phyloP scores from a whole-genome alignment of 148 eudicot genomes.

The Camellia lanceoleosa region DNA sequence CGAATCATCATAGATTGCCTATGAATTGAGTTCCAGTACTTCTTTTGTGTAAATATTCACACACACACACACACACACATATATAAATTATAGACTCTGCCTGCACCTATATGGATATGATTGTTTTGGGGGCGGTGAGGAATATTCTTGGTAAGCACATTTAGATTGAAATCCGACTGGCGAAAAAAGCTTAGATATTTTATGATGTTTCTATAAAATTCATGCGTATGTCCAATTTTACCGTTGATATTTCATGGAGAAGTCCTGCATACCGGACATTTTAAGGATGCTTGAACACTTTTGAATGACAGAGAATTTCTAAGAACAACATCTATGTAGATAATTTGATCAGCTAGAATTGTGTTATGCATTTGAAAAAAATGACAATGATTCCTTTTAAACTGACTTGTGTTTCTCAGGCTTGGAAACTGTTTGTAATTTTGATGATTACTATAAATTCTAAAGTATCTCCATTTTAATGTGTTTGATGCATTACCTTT shows the following conservation, averaged over 20 bases:
- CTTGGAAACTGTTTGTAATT: constrained; percentile 5
- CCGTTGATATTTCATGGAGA: not conserved
- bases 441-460: not conserved
- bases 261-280: not conserved
- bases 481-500: constrained; percentile 4
- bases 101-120: not conserved
- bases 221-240: not conserved
- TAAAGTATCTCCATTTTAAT: not conserved
- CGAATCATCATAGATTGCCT: not conserved
- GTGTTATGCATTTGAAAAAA: not conserved
- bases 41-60: not conserved
- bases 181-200: not conserved
- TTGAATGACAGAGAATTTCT: not conserved
- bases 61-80: too few relatives aligned
- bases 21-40: not conserved
- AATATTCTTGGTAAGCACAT: not conserved
- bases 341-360: not conserved
- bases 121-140: not conserved
- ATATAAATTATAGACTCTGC: too few relatives aligned
- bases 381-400: not conserved
- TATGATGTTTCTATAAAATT: not conserved
- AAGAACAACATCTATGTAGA: not conserved
- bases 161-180: not conserved
- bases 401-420: not conserved
- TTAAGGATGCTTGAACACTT: not conserved